Evolutionary conservation across 441 rosid species (phyloP).

Genomic region (Populus tomentosa): DNA sequence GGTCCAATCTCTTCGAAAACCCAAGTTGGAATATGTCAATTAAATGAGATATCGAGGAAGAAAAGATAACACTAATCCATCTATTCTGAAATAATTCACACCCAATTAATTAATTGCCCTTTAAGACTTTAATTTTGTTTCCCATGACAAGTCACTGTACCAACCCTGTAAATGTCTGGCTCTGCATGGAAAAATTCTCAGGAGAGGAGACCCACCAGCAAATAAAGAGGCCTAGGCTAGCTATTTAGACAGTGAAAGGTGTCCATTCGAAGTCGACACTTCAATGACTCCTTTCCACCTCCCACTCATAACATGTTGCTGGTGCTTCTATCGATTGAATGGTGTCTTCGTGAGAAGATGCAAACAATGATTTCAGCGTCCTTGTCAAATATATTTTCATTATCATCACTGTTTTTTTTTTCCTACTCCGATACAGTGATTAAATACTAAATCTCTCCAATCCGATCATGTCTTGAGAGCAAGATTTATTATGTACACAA

Average conservation of each 20-base stretch:
- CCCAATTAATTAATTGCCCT: neutral
- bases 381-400: neutral
- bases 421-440: neutral
- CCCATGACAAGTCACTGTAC: neutral
- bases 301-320: neutral
- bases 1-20: neutral
- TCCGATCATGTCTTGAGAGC: neutral
- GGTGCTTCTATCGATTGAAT: neutral
- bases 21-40: neutral
- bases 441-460: neutral
- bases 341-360: slow-evolving; percentile 11
- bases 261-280: neutral
- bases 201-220: neutral
- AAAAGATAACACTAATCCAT: neutral
- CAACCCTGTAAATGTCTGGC: too few species aligned
- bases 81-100: neutral
- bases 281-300: neutral
- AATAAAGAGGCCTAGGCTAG: neutral
- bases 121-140: neutral
- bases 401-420: neutral
- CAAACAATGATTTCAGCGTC: slow-evolving; percentile 14
- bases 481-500: neutral
- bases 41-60: neutral
- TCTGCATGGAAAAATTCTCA: neutral
- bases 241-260: slow-evolving; percentile 5